These are phyloP conservation scores for Strobilomyces dryophilus DNA, from an alignment of 768 basidiomycete genomes.

Conservation along the genomic window DNA sequence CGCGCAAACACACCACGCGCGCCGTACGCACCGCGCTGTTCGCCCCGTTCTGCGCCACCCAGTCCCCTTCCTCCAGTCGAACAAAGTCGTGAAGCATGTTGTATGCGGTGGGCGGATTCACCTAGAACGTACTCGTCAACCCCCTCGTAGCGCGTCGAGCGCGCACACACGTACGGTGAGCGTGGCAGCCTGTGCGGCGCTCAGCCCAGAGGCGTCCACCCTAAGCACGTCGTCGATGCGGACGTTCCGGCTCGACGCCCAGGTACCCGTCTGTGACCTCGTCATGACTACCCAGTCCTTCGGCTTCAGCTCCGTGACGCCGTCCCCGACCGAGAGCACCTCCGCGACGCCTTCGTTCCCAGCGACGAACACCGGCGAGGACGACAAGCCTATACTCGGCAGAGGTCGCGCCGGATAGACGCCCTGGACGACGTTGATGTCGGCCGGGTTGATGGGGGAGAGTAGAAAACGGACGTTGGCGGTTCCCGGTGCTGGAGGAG, in stretches of 20 bases:
- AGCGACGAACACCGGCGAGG: constrained; percentile 49
- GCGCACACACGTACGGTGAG: constrained; percentile 49
- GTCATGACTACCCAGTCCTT: constrained; percentile 76
- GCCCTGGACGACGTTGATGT: constrained; percentile 77
- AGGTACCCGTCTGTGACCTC: constrained; percentile 70
- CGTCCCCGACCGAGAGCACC: constrained; percentile 57
- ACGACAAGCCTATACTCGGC: constrained; percentile 33
- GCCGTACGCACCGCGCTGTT: constrained; percentile 73
- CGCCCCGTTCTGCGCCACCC: constrained; percentile 82
- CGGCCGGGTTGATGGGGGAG: constrained; percentile 78
- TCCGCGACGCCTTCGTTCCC: constrained; percentile 78
- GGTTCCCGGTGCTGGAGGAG: constrained; percentile 51
- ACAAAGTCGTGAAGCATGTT: constrained; percentile 77
- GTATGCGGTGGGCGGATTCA: constrained; percentile 82
- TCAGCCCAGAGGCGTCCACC: constrained; percentile 49
- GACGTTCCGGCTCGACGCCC: constrained; percentile 58
- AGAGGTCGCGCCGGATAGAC: constrained; percentile 70
- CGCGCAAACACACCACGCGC: neutral
- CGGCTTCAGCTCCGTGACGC: constrained; percentile 42
- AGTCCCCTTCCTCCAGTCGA: constrained; percentile 61
- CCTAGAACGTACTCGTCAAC: constrained; percentile 33
- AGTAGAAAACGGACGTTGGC: constrained; percentile 65
- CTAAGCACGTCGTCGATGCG: constrained; percentile 53
- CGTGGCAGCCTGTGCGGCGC: constrained; percentile 67
- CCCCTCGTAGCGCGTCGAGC: neutral